These are phyloP conservation scores for Colletotrichum incanum DNA, from an alignment of 2,329 filamentous ascomycete genomes.

Conservation along the genomic window DNA sequence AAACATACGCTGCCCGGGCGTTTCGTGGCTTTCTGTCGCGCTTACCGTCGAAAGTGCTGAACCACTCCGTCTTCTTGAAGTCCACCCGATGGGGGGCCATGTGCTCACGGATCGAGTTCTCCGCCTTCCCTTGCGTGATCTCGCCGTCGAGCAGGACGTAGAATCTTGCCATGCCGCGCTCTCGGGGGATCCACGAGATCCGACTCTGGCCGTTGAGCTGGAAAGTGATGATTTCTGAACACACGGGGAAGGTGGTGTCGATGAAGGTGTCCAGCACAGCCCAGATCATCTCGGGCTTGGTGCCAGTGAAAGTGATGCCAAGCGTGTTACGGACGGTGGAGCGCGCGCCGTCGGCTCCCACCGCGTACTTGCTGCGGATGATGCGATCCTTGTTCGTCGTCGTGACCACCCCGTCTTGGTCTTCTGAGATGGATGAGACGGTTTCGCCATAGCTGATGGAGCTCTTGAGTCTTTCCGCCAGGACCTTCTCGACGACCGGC, in stretches of 20 bases:
- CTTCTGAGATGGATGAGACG: slow-evolving; percentile 52
- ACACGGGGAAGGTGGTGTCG: slow-evolving; percentile 64
- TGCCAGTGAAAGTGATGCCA: slow-evolving; percentile 59
- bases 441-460: slow-evolving; percentile 57
- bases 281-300: slow-evolving; percentile 67
- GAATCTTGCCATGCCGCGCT: slow-evolving; percentile 63
- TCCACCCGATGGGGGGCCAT: slow-evolving; percentile 60
- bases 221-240: slow-evolving; percentile 64
- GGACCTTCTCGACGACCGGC: slow-evolving; percentile 59
- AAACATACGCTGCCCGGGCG: neutral
- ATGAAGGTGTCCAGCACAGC: slow-evolving; percentile 64
- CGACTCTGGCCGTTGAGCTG: slow-evolving; percentile 61
- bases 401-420: slow-evolving; percentile 46
- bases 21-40: neutral
- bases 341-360: slow-evolving; percentile 68
- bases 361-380: slow-evolving; percentile 58
- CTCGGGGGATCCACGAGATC: slow-evolving; percentile 65
- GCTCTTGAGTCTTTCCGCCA: slow-evolving; percentile 54
- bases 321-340: slow-evolving; percentile 61
- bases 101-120: slow-evolving; percentile 61
- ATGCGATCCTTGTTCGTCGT: slow-evolving; percentile 52
- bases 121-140: slow-evolving; percentile 56
- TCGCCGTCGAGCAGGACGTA: slow-evolving; percentile 64
- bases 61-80: slow-evolving; percentile 64
- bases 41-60: slow-evolving; percentile 64